phyloP scores from a whole-genome alignment of 495 filamentous ascomycete genomes.

The Geoglossum glabrum region DNA sequence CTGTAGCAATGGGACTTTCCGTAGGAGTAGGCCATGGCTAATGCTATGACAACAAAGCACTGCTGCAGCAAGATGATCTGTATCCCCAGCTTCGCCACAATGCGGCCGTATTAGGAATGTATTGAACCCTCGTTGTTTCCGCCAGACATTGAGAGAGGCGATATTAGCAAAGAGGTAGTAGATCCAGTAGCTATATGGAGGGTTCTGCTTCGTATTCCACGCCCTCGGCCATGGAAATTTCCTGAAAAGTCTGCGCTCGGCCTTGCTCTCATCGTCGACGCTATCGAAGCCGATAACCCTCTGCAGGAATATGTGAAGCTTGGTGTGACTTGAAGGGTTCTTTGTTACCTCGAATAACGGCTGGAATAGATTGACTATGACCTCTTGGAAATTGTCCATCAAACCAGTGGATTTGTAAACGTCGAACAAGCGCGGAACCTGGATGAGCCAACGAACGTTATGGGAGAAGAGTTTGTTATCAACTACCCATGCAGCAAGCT shows the following conservation, averaged over 20 bases:
- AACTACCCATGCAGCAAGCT: constrained; percentile 92
- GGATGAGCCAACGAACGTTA: constrained; percentile 93
- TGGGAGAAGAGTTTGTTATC: constrained; percentile 96
- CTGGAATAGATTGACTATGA: constrained; percentile 80
- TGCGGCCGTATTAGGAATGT: constrained; percentile 87
- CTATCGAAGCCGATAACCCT: constrained; percentile 92
- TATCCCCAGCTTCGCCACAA: constrained; percentile 92
- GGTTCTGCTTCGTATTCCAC: constrained; percentile 86
- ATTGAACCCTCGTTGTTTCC: constrained; percentile 82
- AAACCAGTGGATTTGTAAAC: constrained; percentile 77
- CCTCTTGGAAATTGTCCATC: constrained; percentile 77
- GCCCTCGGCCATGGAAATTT: constrained; percentile 81
- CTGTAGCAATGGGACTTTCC: constrained; percentile 85
- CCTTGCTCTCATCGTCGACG: constrained; percentile 95
- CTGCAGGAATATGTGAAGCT: constrained; percentile 87
- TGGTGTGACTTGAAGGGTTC: constrained; percentile 67
- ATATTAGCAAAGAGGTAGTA: constrained; percentile 95
- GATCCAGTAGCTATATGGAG: constrained; percentile 97
- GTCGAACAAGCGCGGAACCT: constrained; percentile 85
- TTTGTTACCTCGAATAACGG: constrained; percentile 89
- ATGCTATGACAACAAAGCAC: constrained; percentile 93
- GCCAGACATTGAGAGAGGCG: constrained; percentile 75
- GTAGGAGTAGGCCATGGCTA: constrained; percentile 77
- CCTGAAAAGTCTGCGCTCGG: constrained; percentile 70
- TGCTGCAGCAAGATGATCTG: constrained; percentile 83